Evolutionary conservation across 2,329 filamentous ascomycete species (phyloP).

Genomic region (Akanthomyces lecanii): DNA sequence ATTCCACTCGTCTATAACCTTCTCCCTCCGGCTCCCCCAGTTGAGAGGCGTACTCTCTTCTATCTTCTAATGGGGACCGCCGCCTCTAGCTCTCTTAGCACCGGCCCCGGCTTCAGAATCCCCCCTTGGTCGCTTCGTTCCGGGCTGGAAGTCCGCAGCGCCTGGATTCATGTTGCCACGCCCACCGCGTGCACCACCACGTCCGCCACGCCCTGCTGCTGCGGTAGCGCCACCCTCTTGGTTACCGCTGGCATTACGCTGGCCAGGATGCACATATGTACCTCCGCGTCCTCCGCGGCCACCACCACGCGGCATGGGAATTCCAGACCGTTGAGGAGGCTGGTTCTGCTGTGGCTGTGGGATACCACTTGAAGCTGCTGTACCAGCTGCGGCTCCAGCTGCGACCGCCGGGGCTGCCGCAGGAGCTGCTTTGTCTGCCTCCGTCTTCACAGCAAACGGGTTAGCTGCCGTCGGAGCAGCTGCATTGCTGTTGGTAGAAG

Average conservation of each 20-base stretch:
- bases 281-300: conserved; percentile 37
- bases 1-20: neutral
- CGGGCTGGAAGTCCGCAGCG: conserved; percentile 54
- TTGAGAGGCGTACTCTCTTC: conserved; percentile 13
- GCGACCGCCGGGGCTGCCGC: conserved; percentile 10
- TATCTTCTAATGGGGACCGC: conserved; percentile 30
- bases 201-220: conserved; percentile 32
- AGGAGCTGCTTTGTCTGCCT: conserved; percentile 19
- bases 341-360: conserved; percentile 18
- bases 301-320: conserved; percentile 40
- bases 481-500: conserved; percentile 21
- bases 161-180: conserved; percentile 45
- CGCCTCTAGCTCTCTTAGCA: conserved; percentile 40
- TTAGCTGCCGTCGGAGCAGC: conserved; percentile 23
- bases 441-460: conserved; percentile 28
- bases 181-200: conserved; percentile 40
- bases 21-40: neutral
- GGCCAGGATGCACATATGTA: conserved; percentile 35
- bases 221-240: conserved; percentile 31
- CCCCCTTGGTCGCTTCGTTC: conserved; percentile 54
- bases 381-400: conserved; percentile 15
- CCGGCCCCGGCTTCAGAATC: conserved; percentile 43
- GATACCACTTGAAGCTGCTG: conserved; percentile 14
- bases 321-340: conserved; percentile 30
- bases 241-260: conserved; percentile 32